Conservation (phyloP, 495 filamentous ascomycete species). For the Hamigera avellanea region DNA sequence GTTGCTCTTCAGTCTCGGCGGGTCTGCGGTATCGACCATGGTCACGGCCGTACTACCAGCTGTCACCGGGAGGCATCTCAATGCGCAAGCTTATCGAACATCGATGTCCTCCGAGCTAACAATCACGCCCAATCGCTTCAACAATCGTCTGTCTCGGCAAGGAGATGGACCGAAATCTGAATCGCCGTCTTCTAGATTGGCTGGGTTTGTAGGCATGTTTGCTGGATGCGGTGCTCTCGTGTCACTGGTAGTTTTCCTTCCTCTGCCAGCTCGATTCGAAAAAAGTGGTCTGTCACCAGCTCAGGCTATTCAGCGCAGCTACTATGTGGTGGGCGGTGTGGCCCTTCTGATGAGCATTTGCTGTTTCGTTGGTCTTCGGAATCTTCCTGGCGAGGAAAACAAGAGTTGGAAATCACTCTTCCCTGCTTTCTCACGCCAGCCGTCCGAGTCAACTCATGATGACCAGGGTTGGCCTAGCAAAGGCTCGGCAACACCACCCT, state of each 20-base stretch:
- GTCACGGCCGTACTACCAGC: conserved; percentile 89
- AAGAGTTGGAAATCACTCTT: conserved; percentile 51
- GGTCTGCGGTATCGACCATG: conserved; percentile 91
- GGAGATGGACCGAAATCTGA: conserved; percentile 4
- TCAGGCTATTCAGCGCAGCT: conserved; percentile 64
- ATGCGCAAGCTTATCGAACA: conserved; percentile 9
- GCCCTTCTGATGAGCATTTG: conserved; percentile 58
- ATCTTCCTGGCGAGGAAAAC: conserved; percentile 63
- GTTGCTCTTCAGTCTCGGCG: conserved; percentile 81
- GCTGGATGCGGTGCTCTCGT: conserved; percentile 87
- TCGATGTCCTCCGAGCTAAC: conserved; percentile 53
- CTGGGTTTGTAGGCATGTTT: conserved; percentile 83
- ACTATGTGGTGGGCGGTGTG: conserved; percentile 70
- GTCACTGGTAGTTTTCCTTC: conserved; percentile 70
- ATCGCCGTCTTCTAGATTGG: conserved; percentile 50
- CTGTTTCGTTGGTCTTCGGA: conserved; percentile 71
- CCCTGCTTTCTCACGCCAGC: conserved; percentile 5
- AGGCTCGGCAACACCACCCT: conserved; percentile 12
- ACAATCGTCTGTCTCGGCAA: conserved; percentile 2
- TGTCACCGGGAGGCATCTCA: conserved; percentile 46
- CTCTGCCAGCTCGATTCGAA: conserved; percentile 69
- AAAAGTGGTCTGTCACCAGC: conserved; percentile 51
- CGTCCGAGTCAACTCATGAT: neutral
- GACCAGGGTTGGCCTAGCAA: conserved; percentile 2
- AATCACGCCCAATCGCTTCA: conserved; percentile 46